These are phyloP conservation scores for Wallemia mellicola DNA, from an alignment of 1,284 basidiomycete genomes.

Conservation along the genomic window DNA sequence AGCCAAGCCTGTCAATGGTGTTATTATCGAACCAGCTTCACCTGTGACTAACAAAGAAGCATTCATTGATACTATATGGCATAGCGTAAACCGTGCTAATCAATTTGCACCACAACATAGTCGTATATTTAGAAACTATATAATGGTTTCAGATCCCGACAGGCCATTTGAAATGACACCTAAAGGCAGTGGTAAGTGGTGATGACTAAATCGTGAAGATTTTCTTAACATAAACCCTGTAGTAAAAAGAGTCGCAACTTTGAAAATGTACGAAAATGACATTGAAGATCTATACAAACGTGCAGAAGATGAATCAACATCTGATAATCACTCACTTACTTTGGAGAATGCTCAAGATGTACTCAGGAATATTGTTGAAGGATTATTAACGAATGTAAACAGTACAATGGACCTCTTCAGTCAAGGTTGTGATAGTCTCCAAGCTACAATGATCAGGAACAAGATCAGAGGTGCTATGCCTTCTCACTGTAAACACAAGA, in stretches of 20 bases:
- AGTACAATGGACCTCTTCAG: background rate
- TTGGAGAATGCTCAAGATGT: background rate
- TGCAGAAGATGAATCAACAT: background rate
- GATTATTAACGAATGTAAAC: background rate
- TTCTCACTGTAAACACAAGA: background rate
- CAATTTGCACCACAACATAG: constrained; percentile 8
- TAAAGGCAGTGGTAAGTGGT: background rate
- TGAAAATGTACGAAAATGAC: background rate
- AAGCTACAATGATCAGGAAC: background rate
- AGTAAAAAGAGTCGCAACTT: background rate
- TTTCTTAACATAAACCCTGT: too few relatives aligned
- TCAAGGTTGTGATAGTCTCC: background rate
- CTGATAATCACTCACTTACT: background rate
- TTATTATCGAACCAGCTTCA: background rate
- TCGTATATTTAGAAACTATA: constrained; percentile 7
- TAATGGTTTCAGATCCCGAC: constrained; percentile 7
- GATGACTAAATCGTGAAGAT: too few relatives aligned
- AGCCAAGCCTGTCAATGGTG: background rate
- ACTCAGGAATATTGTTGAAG: background rate
- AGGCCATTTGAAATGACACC: constrained; percentile 3
- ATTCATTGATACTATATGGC: background rate
- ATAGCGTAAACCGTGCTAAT: constrained; percentile 2
- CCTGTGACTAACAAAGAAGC: background rate
- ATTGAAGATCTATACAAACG: background rate
- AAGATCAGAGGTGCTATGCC: background rate